These are phyloP conservation scores for Cutaneotrichosporon cyanovorans DNA, from an alignment of 1,284 basidiomycete species.

Conservation along the genomic window DNA sequence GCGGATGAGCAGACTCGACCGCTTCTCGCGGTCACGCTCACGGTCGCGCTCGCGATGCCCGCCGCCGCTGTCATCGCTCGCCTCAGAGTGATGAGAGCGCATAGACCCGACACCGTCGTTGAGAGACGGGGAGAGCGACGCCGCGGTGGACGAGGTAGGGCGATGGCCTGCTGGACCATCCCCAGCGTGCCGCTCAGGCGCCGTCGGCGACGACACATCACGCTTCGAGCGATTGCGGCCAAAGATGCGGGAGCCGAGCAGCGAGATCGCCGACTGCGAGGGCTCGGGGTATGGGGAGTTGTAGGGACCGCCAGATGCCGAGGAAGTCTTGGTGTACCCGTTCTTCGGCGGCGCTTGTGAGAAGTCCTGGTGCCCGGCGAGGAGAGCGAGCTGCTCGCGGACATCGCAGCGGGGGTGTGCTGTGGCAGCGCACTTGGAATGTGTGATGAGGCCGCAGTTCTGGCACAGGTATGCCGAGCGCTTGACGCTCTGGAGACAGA, in stretches of 20 bases:
- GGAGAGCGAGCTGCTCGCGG: constrained; percentile 29
- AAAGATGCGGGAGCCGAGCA: constrained; percentile 11
- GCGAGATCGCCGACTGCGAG: background rate
- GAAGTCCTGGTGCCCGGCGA: constrained; percentile 26
- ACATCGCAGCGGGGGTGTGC: constrained; percentile 76
- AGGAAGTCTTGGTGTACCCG: no score
- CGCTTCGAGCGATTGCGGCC: constrained; percentile 12
- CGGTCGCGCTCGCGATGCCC: no score
- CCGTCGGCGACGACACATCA: constrained; percentile 5
- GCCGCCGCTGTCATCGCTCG: constrained; percentile 11
- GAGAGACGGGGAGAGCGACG: background rate
- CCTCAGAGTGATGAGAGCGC: constrained; percentile 13
- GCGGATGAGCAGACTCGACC: constrained; percentile 11
- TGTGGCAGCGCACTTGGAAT: constrained; percentile 65
- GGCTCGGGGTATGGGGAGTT: constrained; percentile 4
- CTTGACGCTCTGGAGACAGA: constrained; percentile 72
- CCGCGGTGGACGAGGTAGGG: constrained; percentile 2
- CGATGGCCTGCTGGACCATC: background rate
- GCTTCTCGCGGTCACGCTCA: no score
- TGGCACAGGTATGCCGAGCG: constrained; percentile 81
- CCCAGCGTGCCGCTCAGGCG: constrained; percentile 7
- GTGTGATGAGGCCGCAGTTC: constrained; percentile 80
- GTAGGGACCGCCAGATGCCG: constrained; percentile 6
- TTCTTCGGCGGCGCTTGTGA: no score
- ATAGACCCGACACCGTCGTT: constrained; percentile 5